A percentile compares a stretch with the other conserved stretches of the same genome.
phyloP scores from a whole-genome alignment of 352 stramenopile genomes.

The Globisporangium yorkense region DNA sequence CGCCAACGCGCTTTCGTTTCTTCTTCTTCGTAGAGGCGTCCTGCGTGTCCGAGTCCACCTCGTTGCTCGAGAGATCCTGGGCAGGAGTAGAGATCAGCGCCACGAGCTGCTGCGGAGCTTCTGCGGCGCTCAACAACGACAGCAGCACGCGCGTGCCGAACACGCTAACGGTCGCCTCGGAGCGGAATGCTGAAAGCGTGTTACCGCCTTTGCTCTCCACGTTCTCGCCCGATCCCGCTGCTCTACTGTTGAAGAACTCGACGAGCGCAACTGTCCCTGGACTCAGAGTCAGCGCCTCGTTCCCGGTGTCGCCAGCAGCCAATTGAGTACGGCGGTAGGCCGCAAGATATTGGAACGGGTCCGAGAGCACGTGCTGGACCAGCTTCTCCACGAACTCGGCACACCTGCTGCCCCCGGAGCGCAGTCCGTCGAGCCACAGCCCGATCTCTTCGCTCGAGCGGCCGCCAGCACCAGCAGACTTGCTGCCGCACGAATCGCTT shows the following conservation, averaged over 20 bases:
- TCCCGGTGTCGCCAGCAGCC: background rate
- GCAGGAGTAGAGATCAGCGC: slow-evolving; percentile 25
- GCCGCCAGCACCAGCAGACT: slow-evolving; percentile 5
- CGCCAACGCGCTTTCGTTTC: slow-evolving; percentile 10
- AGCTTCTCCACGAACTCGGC: slow-evolving; percentile 43
- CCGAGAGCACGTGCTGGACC: slow-evolving; percentile 29
- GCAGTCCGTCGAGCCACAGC: slow-evolving; percentile 64
- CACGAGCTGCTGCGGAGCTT: slow-evolving; percentile 31
- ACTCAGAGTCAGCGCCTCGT: slow-evolving; percentile 21
- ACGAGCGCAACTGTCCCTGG: slow-evolving; percentile 47
- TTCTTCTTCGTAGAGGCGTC: slow-evolving; percentile 9
- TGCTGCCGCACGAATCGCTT: slow-evolving; percentile 6
- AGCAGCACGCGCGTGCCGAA: slow-evolving; percentile 41
- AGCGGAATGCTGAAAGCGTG: slow-evolving; percentile 16
- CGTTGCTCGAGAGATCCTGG: background rate
- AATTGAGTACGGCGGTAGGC: slow-evolving; percentile 19
- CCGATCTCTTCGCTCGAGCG: slow-evolving; percentile 43
- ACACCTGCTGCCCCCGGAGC: slow-evolving; percentile 25
- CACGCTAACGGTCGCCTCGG: slow-evolving; percentile 21
- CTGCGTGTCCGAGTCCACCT: background rate
- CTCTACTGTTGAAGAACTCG: slow-evolving; percentile 32
- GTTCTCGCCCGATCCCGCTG: background rate
- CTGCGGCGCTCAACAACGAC: slow-evolving; percentile 24
- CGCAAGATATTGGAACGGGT: slow-evolving; percentile 45
- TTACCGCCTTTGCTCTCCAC: background rate